Evolutionary conservation across 441 rosid genomes (phyloP).

Genomic region (Aleurites moluccanus): DNA sequence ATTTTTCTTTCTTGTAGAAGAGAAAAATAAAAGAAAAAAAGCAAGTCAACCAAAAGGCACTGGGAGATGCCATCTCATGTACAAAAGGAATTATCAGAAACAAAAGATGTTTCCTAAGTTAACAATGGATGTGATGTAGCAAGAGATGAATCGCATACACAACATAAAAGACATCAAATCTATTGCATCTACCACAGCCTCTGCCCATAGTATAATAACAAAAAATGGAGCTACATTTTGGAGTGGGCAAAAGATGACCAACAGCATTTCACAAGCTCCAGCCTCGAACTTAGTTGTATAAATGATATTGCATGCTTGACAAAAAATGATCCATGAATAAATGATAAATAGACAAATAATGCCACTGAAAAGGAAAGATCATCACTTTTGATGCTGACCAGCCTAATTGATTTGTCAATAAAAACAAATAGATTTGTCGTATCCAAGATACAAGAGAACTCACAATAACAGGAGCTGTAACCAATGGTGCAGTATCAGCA

Average conservation of each 20-base stretch:
- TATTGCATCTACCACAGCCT: background rate
- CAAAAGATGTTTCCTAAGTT: background rate
- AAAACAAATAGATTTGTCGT: constrained; percentile 14
- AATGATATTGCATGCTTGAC: background rate
- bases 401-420: background rate
- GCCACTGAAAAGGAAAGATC: background rate
- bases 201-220: background rate
- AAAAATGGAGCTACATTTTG: background rate
- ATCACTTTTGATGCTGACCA: background rate
- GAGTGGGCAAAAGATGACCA: background rate
- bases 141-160: background rate
- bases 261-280: background rate
- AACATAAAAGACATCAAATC: background rate
- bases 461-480: constrained; percentile 78
- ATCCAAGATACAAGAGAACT: constrained; percentile 31
- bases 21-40: background rate
- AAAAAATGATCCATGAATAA: background rate
- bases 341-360: background rate
- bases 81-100: background rate
- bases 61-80: background rate
- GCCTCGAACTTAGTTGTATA: background rate
- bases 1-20: background rate
- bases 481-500: constrained; percentile 65
- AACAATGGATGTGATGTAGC: background rate
- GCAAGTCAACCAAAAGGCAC: background rate